phyloP scores from a whole-genome alignment of 768 basidiomycete genomes.

The Rhizopogon sp. region DNA sequence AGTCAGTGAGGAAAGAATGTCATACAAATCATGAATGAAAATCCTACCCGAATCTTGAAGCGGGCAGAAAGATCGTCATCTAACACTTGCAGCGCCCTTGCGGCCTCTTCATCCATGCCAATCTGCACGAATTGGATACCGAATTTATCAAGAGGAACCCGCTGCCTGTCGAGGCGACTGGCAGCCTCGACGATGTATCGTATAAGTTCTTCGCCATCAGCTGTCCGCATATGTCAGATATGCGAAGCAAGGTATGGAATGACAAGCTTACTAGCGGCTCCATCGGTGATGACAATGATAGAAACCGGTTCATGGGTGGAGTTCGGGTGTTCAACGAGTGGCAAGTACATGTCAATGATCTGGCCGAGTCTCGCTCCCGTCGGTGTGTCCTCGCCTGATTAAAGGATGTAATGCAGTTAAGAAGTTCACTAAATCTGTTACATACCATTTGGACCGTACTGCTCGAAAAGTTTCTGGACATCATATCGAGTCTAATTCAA shows the following conservation, averaged over 20 bases:
- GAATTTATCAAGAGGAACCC: conserved; percentile 32
- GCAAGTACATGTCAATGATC: conserved; percentile 33
- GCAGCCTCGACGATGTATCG: conserved; percentile 32
- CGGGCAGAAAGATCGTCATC: conserved; percentile 31
- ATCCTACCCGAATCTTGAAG: conserved; percentile 26
- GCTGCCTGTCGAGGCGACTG: conserved; percentile 32
- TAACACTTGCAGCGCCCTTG: conserved; percentile 34
- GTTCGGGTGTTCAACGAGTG: conserved; percentile 22
- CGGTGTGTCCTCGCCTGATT: conserved; percentile 30
- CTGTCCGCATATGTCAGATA: conserved; percentile 9
- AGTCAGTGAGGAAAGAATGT: background rate
- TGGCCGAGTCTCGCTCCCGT: conserved; percentile 32
- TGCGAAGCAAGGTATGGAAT: background rate
- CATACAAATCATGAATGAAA: background rate
- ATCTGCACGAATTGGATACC: conserved; percentile 46
- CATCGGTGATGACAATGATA: conserved; percentile 34
- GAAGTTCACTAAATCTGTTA: background rate
- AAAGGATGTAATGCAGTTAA: background rate
- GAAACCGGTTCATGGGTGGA: conserved; percentile 30
- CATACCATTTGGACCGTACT: conserved; percentile 18
- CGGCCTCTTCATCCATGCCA: conserved; percentile 31
- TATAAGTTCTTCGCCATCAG: conserved; percentile 21
- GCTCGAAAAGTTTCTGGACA: conserved; percentile 21
- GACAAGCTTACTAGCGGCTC: conserved; percentile 32
- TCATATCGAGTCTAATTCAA: conserved; percentile 15